phyloP scores from a whole-genome alignment of 306 rosid genomes.

The Pterocarpus santalinus region DNA sequence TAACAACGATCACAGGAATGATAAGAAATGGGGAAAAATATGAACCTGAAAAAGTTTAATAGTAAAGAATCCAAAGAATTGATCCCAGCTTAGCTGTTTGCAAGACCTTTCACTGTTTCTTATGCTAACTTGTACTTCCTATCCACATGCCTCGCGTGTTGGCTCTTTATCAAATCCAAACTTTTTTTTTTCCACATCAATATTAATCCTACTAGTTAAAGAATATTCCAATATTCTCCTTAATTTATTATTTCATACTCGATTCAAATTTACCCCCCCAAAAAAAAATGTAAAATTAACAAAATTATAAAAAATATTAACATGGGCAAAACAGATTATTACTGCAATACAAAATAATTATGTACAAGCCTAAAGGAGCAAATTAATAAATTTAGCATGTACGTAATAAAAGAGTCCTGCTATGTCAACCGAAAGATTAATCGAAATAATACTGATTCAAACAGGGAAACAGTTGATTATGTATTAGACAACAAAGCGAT shows the following conservation, averaged over 20 bases:
- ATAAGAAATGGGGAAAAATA: slow-evolving; percentile 2
- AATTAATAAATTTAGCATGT: background rate
- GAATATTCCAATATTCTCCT: too few relatives aligned
- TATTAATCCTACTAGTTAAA: too few relatives aligned
- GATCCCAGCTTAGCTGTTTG: slow-evolving; percentile 37
- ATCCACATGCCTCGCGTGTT: slow-evolving; percentile 9
- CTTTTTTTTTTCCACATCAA: too few relatives aligned
- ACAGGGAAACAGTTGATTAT: background rate
- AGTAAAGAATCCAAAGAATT: slow-evolving; percentile 37
- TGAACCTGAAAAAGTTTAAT: background rate
- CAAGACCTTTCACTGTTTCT: slow-evolving; percentile 28
- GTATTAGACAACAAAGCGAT: background rate
- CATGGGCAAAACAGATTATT: background rate
- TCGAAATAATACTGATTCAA: slow-evolving; percentile 25
- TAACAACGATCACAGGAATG: slow-evolving; percentile 5
- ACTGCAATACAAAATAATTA: background rate
- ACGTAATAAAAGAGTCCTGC: background rate
- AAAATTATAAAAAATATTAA: too few relatives aligned
- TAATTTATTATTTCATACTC: too few relatives aligned
- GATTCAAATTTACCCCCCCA: too few relatives aligned
- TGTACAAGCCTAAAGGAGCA: background rate
- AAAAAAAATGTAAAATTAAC: too few relatives aligned
- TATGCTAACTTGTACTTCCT: slow-evolving; percentile 17
- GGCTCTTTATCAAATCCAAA: background rate
- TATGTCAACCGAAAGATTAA: background rate